Evolutionary conservation across 129 eudicot genomes (phyloP).

Genomic region (Centrapalus pauciflorus): DNA sequence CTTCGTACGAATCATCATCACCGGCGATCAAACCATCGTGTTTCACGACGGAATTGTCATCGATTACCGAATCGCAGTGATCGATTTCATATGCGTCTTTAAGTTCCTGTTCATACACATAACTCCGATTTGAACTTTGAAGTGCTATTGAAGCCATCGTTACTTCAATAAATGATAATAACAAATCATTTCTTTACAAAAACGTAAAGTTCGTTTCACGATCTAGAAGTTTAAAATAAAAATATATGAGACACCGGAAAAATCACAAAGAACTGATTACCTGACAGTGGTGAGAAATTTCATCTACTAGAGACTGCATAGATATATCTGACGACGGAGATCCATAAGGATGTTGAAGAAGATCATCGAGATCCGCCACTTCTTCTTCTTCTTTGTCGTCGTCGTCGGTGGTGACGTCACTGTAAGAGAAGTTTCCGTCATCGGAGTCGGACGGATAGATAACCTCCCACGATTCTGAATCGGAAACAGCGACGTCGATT

Average conservation of each 20-base stretch:
- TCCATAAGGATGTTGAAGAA: constrained; percentile 19
- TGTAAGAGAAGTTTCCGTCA: constrained; percentile 25
- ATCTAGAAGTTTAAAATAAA: background rate
- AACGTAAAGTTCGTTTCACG: background rate
- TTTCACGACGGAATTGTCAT: background rate
- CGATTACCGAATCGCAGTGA: background rate
- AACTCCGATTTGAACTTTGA: background rate
- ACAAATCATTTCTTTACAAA: background rate
- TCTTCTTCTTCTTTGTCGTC: constrained; percentile 9
- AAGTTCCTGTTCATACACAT: background rate
- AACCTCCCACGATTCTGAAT: constrained; percentile 55
- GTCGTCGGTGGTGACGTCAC: constrained; percentile 23
- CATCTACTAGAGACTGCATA: constrained; percentile 15
- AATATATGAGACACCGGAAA: background rate
- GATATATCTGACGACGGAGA: constrained; percentile 23
- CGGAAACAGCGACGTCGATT: constrained; percentile 15
- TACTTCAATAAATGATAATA: background rate
- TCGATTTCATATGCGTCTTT: background rate
- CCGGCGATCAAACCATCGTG: background rate
- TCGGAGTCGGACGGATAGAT: constrained; percentile 43
- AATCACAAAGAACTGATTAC: background rate
- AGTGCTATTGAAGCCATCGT: background rate
- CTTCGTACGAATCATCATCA: background rate
- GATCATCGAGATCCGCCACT: constrained; percentile 24
- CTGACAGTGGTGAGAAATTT: constrained; percentile 15